Evolutionary conservation across 805 yeast genomes (phyloP).

Genomic region (Jamesozyma rosinii): DNA sequence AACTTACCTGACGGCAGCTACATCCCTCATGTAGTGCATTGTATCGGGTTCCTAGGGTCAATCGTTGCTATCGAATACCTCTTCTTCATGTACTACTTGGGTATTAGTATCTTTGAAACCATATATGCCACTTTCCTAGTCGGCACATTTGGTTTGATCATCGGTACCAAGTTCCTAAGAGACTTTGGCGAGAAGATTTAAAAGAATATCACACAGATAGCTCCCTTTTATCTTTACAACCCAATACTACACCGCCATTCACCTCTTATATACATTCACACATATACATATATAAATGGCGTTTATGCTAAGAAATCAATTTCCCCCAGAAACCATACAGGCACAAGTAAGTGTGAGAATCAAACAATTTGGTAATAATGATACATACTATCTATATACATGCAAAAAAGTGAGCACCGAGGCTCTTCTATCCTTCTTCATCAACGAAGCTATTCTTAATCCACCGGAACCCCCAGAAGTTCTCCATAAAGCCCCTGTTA

Average conservation of each 20-base stretch:
- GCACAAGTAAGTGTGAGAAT: no score
- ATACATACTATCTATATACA: constrained; percentile 2
- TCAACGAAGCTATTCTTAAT: constrained; percentile 43
- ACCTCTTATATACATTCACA: no score
- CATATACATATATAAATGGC: no score
- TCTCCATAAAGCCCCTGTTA: constrained; percentile 33
- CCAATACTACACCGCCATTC: no score
- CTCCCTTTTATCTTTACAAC: no score
- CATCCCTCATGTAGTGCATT: constrained; percentile 9
- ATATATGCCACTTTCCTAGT: constrained; percentile 30
- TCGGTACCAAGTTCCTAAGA: constrained; percentile 62
- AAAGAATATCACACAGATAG: no score
- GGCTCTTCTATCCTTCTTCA: not conserved
- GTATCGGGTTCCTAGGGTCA: constrained; percentile 20
- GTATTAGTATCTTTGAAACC: constrained; percentile 28
- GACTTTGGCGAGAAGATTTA: constrained; percentile 12
- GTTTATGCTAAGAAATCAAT: no score
- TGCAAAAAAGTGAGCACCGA: not conserved
- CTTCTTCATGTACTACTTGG: constrained; percentile 26
- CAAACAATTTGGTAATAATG: no score
- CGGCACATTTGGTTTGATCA: constrained; percentile 44
- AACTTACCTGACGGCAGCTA: constrained; percentile 21
- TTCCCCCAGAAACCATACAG: no score
- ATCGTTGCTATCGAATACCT: constrained; percentile 25
- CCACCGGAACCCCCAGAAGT: constrained; percentile 46